Conservation (phyloP, 352 stramenopile species). For the Pythium grandisporangium region DNA sequence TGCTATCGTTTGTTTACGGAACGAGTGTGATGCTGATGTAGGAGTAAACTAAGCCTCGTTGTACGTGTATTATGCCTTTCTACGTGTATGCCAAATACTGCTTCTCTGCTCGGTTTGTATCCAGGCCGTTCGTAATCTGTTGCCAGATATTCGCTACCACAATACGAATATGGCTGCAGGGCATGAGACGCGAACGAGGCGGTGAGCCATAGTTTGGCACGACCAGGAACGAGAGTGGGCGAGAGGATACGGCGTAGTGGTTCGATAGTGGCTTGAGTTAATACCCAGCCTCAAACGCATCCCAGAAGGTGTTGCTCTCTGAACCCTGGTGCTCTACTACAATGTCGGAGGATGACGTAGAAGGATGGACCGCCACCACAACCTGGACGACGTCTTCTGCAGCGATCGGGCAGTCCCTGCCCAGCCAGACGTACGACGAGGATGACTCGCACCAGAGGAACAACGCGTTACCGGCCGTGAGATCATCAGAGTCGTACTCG, state of each 20-base stretch:
- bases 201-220: too few relatives aligned
- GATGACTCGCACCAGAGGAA: constrained; percentile 13
- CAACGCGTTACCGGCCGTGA: constrained; percentile 21
- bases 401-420: constrained; percentile 6
- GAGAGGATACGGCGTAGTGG: too few relatives aligned
- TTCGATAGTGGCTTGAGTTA: constrained; percentile 9
- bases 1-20: background rate
- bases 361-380: too few relatives aligned
- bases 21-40: background rate
- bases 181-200: too few relatives aligned
- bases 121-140: too few relatives aligned
- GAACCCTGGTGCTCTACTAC: constrained; percentile 19
- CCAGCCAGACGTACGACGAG: constrained; percentile 34
- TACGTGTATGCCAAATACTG: too few relatives aligned
- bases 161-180: too few relatives aligned
- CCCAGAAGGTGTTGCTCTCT: constrained; percentile 55
- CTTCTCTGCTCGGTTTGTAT: too few relatives aligned
- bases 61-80: too few relatives aligned
- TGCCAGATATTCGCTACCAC: constrained; percentile 16
- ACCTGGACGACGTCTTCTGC: constrained; percentile 6
- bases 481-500: constrained; percentile 58
- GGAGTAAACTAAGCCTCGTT: background rate
- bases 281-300: constrained; percentile 48
- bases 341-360: too few relatives aligned
- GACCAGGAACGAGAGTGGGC: too few relatives aligned